A percentile compares a stretch with the other conserved stretches of the same genome.
phyloP scores from a whole-genome alignment of 345 rosid genomes.

The Rubroshorea leprosula region DNA sequence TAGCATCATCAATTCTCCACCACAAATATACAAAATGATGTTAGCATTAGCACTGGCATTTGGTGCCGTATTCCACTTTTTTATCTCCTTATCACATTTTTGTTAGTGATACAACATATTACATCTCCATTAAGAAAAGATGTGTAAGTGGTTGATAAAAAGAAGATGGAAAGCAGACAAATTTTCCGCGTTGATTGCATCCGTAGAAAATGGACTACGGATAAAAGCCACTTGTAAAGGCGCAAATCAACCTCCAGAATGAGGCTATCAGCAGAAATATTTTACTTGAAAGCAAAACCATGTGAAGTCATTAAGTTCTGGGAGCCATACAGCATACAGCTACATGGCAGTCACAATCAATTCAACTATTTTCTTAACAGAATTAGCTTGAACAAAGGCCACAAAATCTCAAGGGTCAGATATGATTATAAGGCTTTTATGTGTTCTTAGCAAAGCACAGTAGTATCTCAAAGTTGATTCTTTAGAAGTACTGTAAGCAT shows the following conservation, averaged over 20 bases:
- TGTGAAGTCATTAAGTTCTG: not conserved
- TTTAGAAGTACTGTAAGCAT: not conserved
- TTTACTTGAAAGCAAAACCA: slow-evolving; percentile 1
- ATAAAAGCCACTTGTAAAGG: not conserved
- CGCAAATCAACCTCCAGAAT: slow-evolving; percentile 10
- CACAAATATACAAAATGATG: slow-evolving; percentile 19
- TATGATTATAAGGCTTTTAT: not conserved
- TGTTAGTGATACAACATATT: slow-evolving; percentile 21
- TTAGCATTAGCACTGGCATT: slow-evolving; percentile 14
- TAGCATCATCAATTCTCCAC: slow-evolving; percentile 18
- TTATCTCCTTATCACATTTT: slow-evolving; percentile 20
- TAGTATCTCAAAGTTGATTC: not conserved
- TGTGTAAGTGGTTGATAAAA: slow-evolving; percentile 4
- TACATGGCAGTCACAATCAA: not conserved
- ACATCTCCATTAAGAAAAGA: not conserved
- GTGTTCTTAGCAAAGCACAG: not conserved
- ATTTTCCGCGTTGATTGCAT: not conserved
- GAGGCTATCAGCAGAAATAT: slow-evolving; percentile 7
- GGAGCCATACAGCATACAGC: not conserved
- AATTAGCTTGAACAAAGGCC: not conserved
- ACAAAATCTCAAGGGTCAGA: not conserved
- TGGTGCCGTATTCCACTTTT: slow-evolving; percentile 42
- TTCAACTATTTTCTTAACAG: not conserved
- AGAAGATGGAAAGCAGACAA: slow-evolving; percentile 8
- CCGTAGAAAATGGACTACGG: slow-evolving; percentile 4